Percentiles rank a stretch among this genome's conserved stretches.
Evolutionary conservation across 306 rosid species (phyloP).

Genomic region (Crotalaria pallida): DNA sequence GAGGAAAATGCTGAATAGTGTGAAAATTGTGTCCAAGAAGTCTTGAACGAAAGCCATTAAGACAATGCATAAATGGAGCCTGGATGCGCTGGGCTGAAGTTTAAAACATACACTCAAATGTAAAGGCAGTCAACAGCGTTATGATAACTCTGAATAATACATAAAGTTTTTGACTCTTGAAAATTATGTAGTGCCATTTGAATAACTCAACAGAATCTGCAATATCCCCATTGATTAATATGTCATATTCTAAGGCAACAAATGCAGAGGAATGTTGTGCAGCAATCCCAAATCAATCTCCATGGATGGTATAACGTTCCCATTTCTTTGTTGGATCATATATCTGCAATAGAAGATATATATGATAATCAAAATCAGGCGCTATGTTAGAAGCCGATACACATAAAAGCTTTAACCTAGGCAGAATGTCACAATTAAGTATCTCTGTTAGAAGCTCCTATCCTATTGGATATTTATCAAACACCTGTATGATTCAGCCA

Average conservation of each 20-base stretch:
- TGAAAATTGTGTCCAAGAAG: too few species aligned
- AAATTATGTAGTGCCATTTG: background rate
- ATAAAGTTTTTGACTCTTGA: background rate
- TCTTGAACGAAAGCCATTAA: too few species aligned
- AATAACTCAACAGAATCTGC: background rate
- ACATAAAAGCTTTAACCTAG: background rate
- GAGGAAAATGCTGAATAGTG: too few species aligned
- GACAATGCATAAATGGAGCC: too few species aligned
- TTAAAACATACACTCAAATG: too few species aligned
- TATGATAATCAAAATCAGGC: background rate
- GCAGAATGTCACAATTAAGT: background rate
- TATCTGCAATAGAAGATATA: constrained; percentile 25
- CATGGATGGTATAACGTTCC: constrained; percentile 73
- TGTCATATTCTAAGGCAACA: background rate
- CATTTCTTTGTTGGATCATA: constrained; percentile 64
- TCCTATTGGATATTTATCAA: background rate
- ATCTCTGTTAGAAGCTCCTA: background rate
- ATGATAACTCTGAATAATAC: background rate
- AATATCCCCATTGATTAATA: too few species aligned
- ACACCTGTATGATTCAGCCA: background rate
- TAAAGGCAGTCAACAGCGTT: too few species aligned
- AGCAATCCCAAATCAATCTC: constrained; percentile 40
- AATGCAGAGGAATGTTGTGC: constrained; percentile 8
- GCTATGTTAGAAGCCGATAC: background rate
- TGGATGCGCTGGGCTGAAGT: too few species aligned